Base-by-base conservation (phyloP, 345 rosid species). In the Adansonia digitata region DNA sequence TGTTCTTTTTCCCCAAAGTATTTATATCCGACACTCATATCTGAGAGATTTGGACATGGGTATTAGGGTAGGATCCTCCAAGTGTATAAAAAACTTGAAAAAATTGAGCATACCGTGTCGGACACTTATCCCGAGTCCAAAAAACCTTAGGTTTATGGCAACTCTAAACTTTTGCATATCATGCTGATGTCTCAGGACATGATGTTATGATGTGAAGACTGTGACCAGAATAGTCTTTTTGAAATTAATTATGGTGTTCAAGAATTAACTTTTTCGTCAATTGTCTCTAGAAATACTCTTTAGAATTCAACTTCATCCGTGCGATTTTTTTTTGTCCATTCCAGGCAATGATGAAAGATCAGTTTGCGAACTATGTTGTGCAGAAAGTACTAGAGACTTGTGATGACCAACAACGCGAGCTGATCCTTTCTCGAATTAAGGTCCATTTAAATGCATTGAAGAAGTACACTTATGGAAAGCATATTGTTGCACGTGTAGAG, bases 261-360 rank as follows among this genome's bases (percentile, higher is more conserved):
- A 1, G 29, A 40, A 63, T 69, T 74, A 34, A 7, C 43, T 39
- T n/a, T 7, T 34, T 22, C 0, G 7, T 17, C 18, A 7, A 18
- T 40, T 40, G 29, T 40, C 27, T n/a, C 31, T 20, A 12, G 63
- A 27, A 26, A 12, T 14, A 45, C 17, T 26, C 20, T 67, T 17
- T 26, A 27, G 55, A 67, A 26, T 67, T 26, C 31, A 6, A 43
- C 40, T 12, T 45, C 22, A 43, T 13, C 26, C 13, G 15, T 69
- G 29, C 39, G 26, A 68, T 8, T 26, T 10, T 20, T n/a, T 0
- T 4, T 61, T 45, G 35, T 59, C 26, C 63, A 13, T 61, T 22
- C 5, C 63, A 91, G 94, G 94, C 91, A 20, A 90, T 91, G 97
- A 89, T 91, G 94, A 91, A 89, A 82, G 97, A 91, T 81, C 92